These are phyloP conservation scores for Trichoderma erinaceum DNA, from an alignment of 495 filamentous ascomycete genomes.

Conservation along the genomic window DNA sequence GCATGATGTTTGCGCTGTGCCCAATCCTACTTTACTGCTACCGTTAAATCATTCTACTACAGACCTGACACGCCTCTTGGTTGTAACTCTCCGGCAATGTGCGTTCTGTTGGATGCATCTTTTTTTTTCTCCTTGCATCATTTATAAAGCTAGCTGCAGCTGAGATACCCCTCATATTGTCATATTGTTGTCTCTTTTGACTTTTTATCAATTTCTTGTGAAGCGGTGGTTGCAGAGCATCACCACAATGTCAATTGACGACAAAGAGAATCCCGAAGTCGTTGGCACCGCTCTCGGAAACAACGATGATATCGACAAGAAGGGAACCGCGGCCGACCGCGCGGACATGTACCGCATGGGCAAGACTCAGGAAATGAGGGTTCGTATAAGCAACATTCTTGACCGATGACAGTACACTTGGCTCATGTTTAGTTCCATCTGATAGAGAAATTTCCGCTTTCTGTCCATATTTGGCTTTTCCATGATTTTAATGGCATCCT, in stretches of 20 bases:
- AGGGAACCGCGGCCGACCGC: neutral
- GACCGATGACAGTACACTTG: neutral
- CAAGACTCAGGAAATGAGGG: neutral
- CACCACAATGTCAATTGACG: neutral
- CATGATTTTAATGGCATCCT: slow-evolving; percentile 43
- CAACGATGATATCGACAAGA: neutral
- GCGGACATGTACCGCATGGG: slow-evolving; percentile 4
- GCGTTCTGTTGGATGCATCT: neutral
- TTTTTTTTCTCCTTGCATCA: neutral
- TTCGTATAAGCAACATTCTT: neutral
- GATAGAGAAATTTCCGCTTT: slow-evolving; percentile 40
- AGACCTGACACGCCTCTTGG: neutral
- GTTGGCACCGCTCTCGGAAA: neutral
- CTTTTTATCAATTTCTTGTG: neutral
- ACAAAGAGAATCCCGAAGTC: neutral
- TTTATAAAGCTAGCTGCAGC: neutral
- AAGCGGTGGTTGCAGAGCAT: neutral
- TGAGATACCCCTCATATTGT: neutral
- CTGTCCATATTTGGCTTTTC: slow-evolving; percentile 43
- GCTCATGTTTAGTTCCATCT: neutral
- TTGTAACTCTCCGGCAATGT: neutral
- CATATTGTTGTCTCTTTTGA: neutral
- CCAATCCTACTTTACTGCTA: neutral
- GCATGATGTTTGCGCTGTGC: neutral
- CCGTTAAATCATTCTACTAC: neutral